Evolutionary conservation across 208 protist species (phyloP).

Genomic region (Trypanosoma platydactyli): DNA sequence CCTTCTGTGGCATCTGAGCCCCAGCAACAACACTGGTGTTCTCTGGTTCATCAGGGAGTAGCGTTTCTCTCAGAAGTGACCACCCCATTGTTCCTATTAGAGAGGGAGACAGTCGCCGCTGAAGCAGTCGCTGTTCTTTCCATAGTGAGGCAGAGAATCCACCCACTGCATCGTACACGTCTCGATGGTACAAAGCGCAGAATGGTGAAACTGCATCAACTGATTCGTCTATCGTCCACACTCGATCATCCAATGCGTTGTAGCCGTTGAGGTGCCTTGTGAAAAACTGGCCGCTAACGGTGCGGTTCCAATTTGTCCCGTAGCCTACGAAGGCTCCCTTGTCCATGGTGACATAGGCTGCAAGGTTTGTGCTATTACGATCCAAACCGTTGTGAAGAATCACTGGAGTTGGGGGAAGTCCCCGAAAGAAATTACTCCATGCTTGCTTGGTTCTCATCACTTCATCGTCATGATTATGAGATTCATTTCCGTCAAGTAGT

Average conservation of each 20-base stretch:
- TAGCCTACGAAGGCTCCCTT: conserved; percentile 25
- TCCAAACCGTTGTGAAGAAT: neutral
- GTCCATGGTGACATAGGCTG: conserved; percentile 16
- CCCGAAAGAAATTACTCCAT: conserved; percentile 1
- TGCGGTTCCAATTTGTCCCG: conserved; percentile 6
- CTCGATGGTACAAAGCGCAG: conserved; percentile 32
- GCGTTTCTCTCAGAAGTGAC: neutral
- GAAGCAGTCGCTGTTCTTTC: neutral
- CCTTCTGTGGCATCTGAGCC: neutral
- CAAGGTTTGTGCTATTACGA: neutral
- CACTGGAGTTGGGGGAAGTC: neutral
- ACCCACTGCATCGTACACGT: conserved; percentile 28
- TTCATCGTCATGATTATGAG: neutral
- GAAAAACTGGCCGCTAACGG: conserved; percentile 24
- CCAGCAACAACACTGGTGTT: conserved; percentile 2
- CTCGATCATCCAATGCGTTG: conserved; percentile 28
- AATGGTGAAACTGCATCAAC: conserved; percentile 33
- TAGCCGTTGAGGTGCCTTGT: conserved; percentile 25
- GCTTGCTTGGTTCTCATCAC: neutral
- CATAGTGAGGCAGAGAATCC: conserved; percentile 15
- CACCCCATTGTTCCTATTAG: neutral
- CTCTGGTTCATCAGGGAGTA: conserved; percentile 10
- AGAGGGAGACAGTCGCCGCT: too few relatives aligned
- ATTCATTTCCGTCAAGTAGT: neutral
- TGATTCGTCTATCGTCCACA: conserved; percentile 18